Conservation (phyloP, 768 basidiomycete species). For the Leucosporidium scottii region DNA sequence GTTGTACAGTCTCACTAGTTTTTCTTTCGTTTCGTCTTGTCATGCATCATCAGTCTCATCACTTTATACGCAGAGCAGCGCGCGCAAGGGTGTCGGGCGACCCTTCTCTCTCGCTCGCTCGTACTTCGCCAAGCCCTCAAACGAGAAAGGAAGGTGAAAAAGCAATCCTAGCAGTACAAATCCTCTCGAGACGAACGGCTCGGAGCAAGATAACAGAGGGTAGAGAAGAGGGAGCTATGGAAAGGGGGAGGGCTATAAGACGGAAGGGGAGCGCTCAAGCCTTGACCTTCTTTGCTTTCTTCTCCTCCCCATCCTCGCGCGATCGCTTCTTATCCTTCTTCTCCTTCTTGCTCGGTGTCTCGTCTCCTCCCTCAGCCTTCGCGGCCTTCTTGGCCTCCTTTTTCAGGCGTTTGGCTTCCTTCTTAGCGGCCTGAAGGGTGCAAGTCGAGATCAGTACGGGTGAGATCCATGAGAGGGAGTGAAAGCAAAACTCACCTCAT, state of each 20-base stretch:
- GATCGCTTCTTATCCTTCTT: slow-evolving; percentile 20
- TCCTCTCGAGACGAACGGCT: background rate
- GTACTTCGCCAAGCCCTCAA: too few relatives aligned
- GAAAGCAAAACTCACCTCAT: slow-evolving; percentile 1
- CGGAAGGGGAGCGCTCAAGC: background rate
- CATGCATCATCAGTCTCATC: background rate
- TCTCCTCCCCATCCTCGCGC: background rate
- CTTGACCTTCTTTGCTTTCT: background rate
- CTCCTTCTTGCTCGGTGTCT: slow-evolving; percentile 2
- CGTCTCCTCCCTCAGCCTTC: background rate
- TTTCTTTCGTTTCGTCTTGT: background rate
- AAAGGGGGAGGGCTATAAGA: background rate
- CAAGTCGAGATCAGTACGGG: too few relatives aligned
- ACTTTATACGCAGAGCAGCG: too few relatives aligned
- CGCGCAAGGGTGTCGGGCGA: too few relatives aligned
- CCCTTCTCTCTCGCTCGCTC: too few relatives aligned
- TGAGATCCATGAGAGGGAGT: background rate
- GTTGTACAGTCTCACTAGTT: too few relatives aligned
- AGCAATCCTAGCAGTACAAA: background rate
- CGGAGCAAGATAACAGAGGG: background rate
- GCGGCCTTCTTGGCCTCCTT: slow-evolving; percentile 22
- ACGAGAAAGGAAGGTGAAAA: background rate
- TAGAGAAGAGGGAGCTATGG: too few relatives aligned
- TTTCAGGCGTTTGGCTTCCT: slow-evolving; percentile 23
- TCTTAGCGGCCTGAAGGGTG: slow-evolving; percentile 8